Conservation (phyloP, 2,329 filamentous ascomycete genomes). For the Pseudogymnoascus sp. region DNA sequence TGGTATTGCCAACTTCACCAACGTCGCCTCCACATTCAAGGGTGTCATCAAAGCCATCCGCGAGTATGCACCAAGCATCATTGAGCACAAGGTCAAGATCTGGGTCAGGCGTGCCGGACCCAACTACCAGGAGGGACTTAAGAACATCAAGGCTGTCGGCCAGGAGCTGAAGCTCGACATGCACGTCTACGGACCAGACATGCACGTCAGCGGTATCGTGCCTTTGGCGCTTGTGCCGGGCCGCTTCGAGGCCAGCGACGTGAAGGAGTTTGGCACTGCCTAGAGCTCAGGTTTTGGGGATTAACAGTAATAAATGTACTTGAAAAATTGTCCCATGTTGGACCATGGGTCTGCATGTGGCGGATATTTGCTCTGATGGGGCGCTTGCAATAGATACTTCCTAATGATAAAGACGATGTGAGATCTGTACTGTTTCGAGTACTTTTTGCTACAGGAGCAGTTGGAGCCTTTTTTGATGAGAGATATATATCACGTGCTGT, state of each 20-base stretch:
- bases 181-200: slow-evolving; percentile 78
- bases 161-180: slow-evolving; percentile 92
- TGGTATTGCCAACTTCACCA: slow-evolving; percentile 99
- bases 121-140: slow-evolving; percentile 99
- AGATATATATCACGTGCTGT: not conserved
- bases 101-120: slow-evolving; percentile 87
- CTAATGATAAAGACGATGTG: slow-evolving; percentile 4
- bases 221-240: slow-evolving; percentile 74
- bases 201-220: slow-evolving; percentile 92
- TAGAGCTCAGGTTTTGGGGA: not conserved
- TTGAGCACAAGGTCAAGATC: slow-evolving; percentile 97
- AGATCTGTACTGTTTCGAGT: not conserved
- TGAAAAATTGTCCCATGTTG: not conserved
- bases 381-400: not conserved
- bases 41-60: slow-evolving; percentile 95
- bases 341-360: not conserved
- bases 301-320: not conserved
- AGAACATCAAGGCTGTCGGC: slow-evolving; percentile 98
- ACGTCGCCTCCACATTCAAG: slow-evolving; percentile 99
- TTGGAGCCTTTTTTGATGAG: not conserved
- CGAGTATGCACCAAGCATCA: slow-evolving; percentile 76
- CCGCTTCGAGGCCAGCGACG: slow-evolving; percentile 55
- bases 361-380: not conserved
- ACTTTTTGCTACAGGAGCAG: not conserved
- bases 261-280: slow-evolving; percentile 48